Evolutionary conservation across 225 moss, liverwort and hornwort species (phyloP).

Genomic region (Marchantia paleacea): DNA sequence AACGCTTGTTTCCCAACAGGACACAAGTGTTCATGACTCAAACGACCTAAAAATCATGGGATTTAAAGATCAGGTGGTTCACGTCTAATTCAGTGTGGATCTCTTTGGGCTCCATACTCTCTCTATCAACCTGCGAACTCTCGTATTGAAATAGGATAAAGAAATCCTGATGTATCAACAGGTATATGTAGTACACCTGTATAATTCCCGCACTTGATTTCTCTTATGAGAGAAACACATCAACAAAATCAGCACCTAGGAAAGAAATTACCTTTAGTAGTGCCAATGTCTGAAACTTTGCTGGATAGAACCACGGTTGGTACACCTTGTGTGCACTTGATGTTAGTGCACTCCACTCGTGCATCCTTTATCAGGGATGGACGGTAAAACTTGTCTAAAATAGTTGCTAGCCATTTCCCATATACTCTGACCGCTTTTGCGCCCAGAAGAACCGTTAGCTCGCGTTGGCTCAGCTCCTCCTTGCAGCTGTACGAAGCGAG

Average conservation of each 20-base stretch:
- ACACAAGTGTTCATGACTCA: background rate
- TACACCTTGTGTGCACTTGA: constrained; percentile 42
- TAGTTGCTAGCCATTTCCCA: constrained; percentile 53
- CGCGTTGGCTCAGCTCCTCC: constrained; percentile 60
- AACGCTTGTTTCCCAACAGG: background rate
- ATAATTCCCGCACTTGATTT: background rate
- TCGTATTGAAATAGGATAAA: no score
- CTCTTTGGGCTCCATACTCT: no score
- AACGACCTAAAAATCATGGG: no score
- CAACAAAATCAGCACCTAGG: background rate
- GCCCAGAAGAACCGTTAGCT: constrained; percentile 59
- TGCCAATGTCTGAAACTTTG: constrained; percentile 37
- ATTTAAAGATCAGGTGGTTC: no score
- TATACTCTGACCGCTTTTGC: constrained; percentile 36
- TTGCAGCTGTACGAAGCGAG: constrained; percentile 43
- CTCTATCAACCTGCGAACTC: no score
- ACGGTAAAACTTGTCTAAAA: constrained; percentile 45
- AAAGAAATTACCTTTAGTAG: constrained; percentile 49
- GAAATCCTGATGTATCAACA: background rate
- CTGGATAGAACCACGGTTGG: constrained; percentile 43
- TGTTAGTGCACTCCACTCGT: constrained; percentile 45
- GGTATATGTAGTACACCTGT: background rate
- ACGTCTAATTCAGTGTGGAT: no score
- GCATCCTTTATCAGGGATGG: constrained; percentile 34
- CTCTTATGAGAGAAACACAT: background rate